A percentile compares a stretch with the other conserved stretches of the same genome.
Conservation (phyloP, 257 asterid genomes). For the Scutellaria galericulata region DNA sequence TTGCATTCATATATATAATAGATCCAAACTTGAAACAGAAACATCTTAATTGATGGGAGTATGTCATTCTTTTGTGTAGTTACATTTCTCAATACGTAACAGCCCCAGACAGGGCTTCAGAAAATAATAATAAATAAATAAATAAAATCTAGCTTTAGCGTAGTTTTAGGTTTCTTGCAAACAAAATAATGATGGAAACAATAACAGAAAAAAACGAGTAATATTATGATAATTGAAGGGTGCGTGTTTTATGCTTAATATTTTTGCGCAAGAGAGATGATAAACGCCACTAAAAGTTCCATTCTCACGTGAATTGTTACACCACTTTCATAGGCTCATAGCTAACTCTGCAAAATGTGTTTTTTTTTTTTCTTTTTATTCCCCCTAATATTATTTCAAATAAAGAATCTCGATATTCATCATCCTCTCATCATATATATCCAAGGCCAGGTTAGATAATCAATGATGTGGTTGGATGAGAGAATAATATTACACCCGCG, state of each 20-base stretch:
- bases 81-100: too few relatives aligned
- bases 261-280: constrained; percentile 10
- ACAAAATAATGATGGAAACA: constrained; percentile 27
- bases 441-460: too few relatives aligned
- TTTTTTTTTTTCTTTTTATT: background rate
- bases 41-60: background rate
- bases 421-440: too few relatives aligned
- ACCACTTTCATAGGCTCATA: background rate
- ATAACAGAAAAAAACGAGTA: constrained; percentile 6
- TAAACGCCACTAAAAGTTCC: constrained; percentile 19
- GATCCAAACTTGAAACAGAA: background rate
- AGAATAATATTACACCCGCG: too few relatives aligned
- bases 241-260: constrained; percentile 41
- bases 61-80: too few relatives aligned
- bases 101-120: too few relatives aligned
- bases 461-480: too few relatives aligned
- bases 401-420: too few relatives aligned
- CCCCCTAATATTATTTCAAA: too few relatives aligned
- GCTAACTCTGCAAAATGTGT: too few relatives aligned
- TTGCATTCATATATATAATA: constrained; percentile 12
- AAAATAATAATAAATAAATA: background rate
- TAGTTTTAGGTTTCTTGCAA: background rate
- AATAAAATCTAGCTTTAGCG: background rate
- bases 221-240: background rate
- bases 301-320: constrained; percentile 35